Conservation (phyloP, 495 filamentous ascomycete species). For the Ramalina peruviana region DNA sequence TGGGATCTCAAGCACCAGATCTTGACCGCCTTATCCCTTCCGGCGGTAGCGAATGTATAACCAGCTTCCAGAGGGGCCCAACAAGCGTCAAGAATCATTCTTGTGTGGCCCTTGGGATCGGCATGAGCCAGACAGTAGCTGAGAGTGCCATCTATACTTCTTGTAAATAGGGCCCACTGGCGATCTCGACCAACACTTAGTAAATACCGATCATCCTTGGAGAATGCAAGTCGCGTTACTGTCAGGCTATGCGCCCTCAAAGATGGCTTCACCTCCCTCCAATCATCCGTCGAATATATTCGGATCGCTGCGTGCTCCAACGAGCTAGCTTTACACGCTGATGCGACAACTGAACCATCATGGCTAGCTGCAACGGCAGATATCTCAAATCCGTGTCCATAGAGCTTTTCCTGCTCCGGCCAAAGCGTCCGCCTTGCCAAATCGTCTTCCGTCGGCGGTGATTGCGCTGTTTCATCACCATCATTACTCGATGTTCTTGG, state of each 20-base stretch:
- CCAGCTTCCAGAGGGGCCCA: constrained; percentile 49
- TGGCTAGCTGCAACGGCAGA: constrained; percentile 73
- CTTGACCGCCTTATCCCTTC: constrained; percentile 74
- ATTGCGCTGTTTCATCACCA: constrained; percentile 5
- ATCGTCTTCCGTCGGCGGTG: constrained; percentile 80
- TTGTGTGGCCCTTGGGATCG: constrained; percentile 71
- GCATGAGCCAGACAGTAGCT: constrained; percentile 42
- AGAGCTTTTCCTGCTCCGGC: constrained; percentile 94
- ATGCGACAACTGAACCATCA: constrained; percentile 63
- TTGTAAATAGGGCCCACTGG: constrained; percentile 71
- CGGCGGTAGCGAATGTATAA: constrained; percentile 68
- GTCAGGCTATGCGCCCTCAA: constrained; percentile 73
- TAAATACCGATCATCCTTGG: constrained; percentile 53
- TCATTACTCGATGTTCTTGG: constrained; percentile 5
- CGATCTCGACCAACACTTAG: constrained; percentile 85
- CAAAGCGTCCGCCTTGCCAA: constrained; percentile 83
- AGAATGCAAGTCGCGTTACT: constrained; percentile 67
- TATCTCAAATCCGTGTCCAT: constrained; percentile 98
- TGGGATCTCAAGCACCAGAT: constrained; percentile 45
- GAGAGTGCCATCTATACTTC: constrained; percentile 21
- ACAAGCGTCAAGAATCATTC: constrained; percentile 77
- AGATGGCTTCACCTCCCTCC: constrained; percentile 78
- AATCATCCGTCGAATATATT: constrained; percentile 69
- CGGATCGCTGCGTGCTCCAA: constrained; percentile 90
- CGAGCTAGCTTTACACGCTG: constrained; percentile 86